Conservation (phyloP, 2,329 filamentous ascomycete species). For the Fusarium euwallaceae region DNA sequence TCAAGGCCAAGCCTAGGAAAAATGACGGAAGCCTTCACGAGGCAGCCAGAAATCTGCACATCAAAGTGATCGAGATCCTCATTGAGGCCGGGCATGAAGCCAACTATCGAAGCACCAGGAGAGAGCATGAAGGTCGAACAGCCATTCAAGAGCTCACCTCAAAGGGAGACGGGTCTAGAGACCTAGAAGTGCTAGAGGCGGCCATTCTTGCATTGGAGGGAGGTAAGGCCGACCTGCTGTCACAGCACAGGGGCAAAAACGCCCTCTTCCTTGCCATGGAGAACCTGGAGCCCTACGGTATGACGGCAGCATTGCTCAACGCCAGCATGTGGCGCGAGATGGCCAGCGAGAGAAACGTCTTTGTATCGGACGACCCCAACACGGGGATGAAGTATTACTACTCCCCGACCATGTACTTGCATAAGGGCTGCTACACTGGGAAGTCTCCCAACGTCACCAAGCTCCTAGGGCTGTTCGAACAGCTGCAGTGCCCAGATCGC, state of each 20-base stretch:
- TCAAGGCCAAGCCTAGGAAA: background rate
- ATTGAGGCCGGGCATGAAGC: slow-evolving; percentile 14
- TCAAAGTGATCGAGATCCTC: slow-evolving; percentile 4
- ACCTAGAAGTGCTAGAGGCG: background rate
- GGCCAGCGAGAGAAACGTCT: slow-evolving; percentile 4
- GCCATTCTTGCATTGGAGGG: slow-evolving; percentile 12
- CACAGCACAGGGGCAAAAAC: slow-evolving; percentile 15
- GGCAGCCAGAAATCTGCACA: slow-evolving; percentile 23
- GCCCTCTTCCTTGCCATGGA: slow-evolving; percentile 19
- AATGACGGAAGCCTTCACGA: slow-evolving; percentile 27
- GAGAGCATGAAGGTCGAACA: slow-evolving; percentile 6
- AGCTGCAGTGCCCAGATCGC: background rate
- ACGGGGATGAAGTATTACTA: slow-evolving; percentile 10
- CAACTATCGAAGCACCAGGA: slow-evolving; percentile 7
- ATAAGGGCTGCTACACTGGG: background rate
- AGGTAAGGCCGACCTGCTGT: slow-evolving; percentile 1
- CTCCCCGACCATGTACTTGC: slow-evolving; percentile 17
- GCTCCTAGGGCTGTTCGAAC: background rate
- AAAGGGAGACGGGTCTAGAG: slow-evolving; percentile 1
- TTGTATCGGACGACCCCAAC: background rate
- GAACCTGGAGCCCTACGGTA: slow-evolving; percentile 2
- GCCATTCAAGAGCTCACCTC: slow-evolving; percentile 18
- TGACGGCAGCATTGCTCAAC: slow-evolving; percentile 9
- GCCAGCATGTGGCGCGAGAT: slow-evolving; percentile 11
- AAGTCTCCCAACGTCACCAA: background rate